These are phyloP conservation scores for Bidens hawaiensis DNA, from an alignment of 140 eudicot species.

Conservation along the genomic window DNA sequence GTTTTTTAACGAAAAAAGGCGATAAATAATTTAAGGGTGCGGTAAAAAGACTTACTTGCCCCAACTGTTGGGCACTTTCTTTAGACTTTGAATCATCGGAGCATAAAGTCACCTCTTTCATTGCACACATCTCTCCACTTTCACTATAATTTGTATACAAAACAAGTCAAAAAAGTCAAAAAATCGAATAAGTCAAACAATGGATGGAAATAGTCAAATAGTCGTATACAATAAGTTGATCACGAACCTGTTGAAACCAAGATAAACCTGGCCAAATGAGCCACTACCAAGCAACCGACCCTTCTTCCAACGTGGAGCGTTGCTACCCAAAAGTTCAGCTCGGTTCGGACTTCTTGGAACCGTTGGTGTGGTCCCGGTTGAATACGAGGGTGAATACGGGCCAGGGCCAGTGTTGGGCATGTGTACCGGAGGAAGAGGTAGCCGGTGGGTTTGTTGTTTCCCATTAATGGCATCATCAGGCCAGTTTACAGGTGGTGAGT, in stretches of 20 bases:
- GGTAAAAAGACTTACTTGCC: slow-evolving; percentile 51
- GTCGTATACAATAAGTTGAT: too few relatives aligned
- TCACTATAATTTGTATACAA: slow-evolving; percentile 40
- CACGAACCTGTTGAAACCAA: slow-evolving; percentile 93
- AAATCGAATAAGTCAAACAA: not conserved
- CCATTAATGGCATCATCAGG: slow-evolving; percentile 36
- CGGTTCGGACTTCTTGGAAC: slow-evolving; percentile 69
- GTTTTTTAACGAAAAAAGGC: not conserved
- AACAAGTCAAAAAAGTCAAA: slow-evolving; percentile 5
- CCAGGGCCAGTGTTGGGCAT: slow-evolving; percentile 45
- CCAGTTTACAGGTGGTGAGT: slow-evolving; percentile 46
- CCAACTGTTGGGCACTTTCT: slow-evolving; percentile 77
- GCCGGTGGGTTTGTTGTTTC: slow-evolving; percentile 60
- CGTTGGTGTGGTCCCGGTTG: slow-evolving; percentile 64
- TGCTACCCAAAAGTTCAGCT: slow-evolving; percentile 52
- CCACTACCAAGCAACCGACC: slow-evolving; percentile 87
- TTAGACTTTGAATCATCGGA: slow-evolving; percentile 82
- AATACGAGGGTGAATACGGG: slow-evolving; percentile 69
- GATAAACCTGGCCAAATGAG: slow-evolving; percentile 87
- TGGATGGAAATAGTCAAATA: not conserved
- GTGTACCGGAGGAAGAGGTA: slow-evolving; percentile 78
- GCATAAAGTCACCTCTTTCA: slow-evolving; percentile 83
- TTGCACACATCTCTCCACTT: slow-evolving; percentile 94
- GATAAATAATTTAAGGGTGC: not conserved
- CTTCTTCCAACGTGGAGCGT: slow-evolving; percentile 86